Conservation (phyloP, 1,139 yeast genomes). For the Kodamaea plutei region DNA sequence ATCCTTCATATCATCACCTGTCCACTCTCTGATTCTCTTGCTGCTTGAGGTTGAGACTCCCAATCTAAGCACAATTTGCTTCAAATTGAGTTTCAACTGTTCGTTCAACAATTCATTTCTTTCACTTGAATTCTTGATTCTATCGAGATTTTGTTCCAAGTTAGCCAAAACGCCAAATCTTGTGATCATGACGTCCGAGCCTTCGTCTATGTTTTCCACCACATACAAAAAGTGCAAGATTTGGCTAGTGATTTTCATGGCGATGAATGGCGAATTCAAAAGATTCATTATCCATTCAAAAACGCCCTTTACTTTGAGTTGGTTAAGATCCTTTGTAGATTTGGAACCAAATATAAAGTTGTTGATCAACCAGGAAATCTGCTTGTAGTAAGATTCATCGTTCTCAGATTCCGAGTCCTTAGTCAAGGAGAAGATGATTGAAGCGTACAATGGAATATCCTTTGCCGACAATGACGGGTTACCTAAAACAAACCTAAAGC, state of each 20-base stretch:
- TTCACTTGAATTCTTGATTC: slow-evolving; percentile 7
- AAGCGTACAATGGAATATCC: slow-evolving; percentile 64
- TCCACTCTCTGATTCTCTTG: slow-evolving; percentile 63
- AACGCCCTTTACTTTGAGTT: slow-evolving; percentile 49
- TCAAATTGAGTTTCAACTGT: slow-evolving; percentile 38
- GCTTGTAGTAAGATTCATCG: slow-evolving; percentile 52
- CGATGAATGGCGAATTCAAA: slow-evolving; percentile 45
- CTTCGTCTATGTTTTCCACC: slow-evolving; percentile 54
- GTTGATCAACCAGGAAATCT: slow-evolving; percentile 64
- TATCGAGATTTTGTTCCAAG: slow-evolving; percentile 39
- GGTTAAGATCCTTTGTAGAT: slow-evolving; percentile 45
- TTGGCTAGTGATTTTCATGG: slow-evolving; percentile 33
- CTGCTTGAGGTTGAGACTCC: slow-evolving; percentile 39
- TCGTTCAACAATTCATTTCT: slow-evolving; percentile 22
- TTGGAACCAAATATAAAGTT: slow-evolving; percentile 44
- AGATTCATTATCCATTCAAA: slow-evolving; percentile 67
- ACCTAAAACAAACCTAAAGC: slow-evolving; percentile 55
- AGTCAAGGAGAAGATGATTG: slow-evolving; percentile 35
- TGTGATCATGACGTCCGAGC: slow-evolving; percentile 58
- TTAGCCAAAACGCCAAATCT: slow-evolving; percentile 56
- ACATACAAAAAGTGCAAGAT: slow-evolving; percentile 43
- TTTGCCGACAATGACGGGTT: slow-evolving; percentile 53
- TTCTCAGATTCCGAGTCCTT: slow-evolving; percentile 34
- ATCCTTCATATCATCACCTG: slow-evolving; percentile 45
- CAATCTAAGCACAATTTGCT: slow-evolving; percentile 46